These are phyloP conservation scores for Fistulinella cinereoalba DNA, from an alignment of 1,284 basidiomycete genomes.

Conservation along the genomic window DNA sequence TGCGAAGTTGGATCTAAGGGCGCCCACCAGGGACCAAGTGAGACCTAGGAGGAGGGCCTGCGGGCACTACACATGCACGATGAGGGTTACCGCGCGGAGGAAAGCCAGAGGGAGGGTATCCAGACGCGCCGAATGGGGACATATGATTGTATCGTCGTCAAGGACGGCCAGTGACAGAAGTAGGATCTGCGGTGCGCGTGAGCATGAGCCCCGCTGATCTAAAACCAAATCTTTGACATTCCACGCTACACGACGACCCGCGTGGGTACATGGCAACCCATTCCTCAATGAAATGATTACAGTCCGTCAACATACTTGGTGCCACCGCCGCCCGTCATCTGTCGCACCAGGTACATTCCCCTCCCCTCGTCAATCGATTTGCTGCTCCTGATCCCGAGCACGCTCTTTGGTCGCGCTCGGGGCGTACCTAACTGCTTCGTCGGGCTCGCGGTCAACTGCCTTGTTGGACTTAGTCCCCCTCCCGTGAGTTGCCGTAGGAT, in stretches of 20 bases:
- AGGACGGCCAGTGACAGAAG: background rate
- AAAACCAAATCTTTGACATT: constrained; percentile 8
- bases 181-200: background rate
- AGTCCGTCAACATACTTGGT: constrained; percentile 24
- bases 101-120: background rate
- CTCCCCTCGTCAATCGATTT: constrained; percentile 61
- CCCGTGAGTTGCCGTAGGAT: constrained; percentile 63
- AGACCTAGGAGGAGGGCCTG: background rate
- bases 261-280: constrained; percentile 25
- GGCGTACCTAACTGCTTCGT: constrained; percentile 50
- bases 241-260: background rate
- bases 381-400: constrained; percentile 54
- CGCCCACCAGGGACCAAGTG: constrained; percentile 3
- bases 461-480: constrained; percentile 60
- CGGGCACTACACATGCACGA: background rate
- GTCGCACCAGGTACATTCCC: constrained; percentile 64
- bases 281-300: background rate
- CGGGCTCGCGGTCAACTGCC: constrained; percentile 49
- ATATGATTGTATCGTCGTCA: background rate
- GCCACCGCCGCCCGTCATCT: constrained; percentile 67
- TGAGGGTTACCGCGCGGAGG: background rate
- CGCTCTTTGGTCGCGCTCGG: constrained; percentile 59
- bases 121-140: background rate
- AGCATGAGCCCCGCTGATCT: background rate
- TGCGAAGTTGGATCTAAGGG: constrained; percentile 3